A percentile compares a stretch with the other conserved stretches of the same genome.
Conservation (phyloP, 345 rosid species). For the Gossypium longicalyx region DNA sequence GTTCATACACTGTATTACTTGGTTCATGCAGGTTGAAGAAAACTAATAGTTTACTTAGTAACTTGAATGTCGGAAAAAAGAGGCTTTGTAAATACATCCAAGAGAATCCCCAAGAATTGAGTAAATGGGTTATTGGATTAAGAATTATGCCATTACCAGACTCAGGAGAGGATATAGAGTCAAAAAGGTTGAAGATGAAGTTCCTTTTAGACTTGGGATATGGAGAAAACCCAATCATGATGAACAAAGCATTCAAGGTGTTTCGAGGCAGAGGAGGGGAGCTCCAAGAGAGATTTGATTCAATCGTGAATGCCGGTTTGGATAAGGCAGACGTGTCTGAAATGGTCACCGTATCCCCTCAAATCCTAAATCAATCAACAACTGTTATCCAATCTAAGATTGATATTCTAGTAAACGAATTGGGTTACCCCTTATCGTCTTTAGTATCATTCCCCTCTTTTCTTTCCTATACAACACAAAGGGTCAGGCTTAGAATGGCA, state of each 20-base stretch:
- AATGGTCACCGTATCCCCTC: conserved; percentile 60
- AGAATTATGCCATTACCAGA: conserved; percentile 37
- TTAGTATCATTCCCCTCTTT: conserved; percentile 50
- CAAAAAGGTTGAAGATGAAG: conserved; percentile 41
- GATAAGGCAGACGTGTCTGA: conserved; percentile 43
- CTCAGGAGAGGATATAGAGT: conserved; percentile 22
- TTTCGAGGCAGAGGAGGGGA: conserved; percentile 62
- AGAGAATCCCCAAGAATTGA: conserved; percentile 53
- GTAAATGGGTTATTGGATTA: conserved; percentile 43
- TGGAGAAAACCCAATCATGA: conserved; percentile 32
- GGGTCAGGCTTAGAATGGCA: conserved; percentile 49
- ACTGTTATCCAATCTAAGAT: conserved; percentile 50
- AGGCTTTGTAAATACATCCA: conserved; percentile 43
- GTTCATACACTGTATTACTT: conserved; percentile 40
- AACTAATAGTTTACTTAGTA: conserved; percentile 37
- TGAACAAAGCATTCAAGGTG: conserved; percentile 40
- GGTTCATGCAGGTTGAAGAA: conserved; percentile 55
- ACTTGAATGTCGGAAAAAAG: conserved; percentile 51
- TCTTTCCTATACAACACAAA: conserved; percentile 39
- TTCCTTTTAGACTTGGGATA: conserved; percentile 59
- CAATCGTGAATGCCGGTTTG: conserved; percentile 57
- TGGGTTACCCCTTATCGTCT: conserved; percentile 52
- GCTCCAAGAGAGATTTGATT: conserved; percentile 76
- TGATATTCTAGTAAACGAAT: conserved; percentile 37
- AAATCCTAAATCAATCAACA: conserved; percentile 52